phyloP scores from a whole-genome alignment of 2,329 filamentous ascomycete species.

The Gyromitra esculenta region DNA sequence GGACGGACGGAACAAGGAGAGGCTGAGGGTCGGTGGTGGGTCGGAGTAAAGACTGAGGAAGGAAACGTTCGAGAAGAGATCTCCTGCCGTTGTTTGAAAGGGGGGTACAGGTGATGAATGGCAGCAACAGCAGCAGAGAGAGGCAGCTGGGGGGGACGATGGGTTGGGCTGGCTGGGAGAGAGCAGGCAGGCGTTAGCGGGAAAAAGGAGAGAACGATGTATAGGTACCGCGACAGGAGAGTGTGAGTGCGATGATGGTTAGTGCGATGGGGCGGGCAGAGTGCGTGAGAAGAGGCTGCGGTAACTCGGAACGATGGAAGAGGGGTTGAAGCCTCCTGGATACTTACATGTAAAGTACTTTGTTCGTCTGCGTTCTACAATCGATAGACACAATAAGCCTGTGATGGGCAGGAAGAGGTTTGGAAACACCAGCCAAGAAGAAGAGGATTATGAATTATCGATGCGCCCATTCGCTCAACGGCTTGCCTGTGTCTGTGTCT shows the following conservation, averaged over 20 bases:
- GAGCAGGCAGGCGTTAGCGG: conserved; percentile 41
- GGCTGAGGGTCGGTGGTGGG: conserved; percentile 48
- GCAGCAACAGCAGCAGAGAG: conserved; percentile 12
- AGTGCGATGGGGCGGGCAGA: conserved; percentile 44
- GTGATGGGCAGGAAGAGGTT: conserved; percentile 29
- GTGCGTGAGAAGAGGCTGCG: conserved; percentile 32
- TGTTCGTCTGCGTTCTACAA: conserved; percentile 27
- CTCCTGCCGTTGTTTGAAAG: conserved; percentile 47
- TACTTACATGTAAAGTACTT: conserved; percentile 29
- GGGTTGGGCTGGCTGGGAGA: conserved; percentile 20
- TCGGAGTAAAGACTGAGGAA: conserved; percentile 53
- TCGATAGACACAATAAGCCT: conserved; percentile 24
- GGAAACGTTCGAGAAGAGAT: conserved; percentile 53
- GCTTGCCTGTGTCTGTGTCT: conserved; percentile 22
- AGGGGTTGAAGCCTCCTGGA: conserved; percentile 46
- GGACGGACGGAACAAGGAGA: conserved; percentile 36
- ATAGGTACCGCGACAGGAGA: conserved; percentile 41
- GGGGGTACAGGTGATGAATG: conserved; percentile 34
- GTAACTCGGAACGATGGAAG: conserved; percentile 44
- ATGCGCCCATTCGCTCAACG: conserved; percentile 28
- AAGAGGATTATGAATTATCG: conserved; percentile 26
- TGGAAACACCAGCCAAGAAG: conserved; percentile 40
- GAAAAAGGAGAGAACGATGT: conserved; percentile 51
- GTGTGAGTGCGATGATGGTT: conserved; percentile 34
- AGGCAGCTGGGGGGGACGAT: conserved; percentile 31